Percentiles rank a stretch among this genome's conserved stretches.
phyloP scores from a whole-genome alignment of 495 filamentous ascomycete species.

The Penicillium coprophilum region DNA sequence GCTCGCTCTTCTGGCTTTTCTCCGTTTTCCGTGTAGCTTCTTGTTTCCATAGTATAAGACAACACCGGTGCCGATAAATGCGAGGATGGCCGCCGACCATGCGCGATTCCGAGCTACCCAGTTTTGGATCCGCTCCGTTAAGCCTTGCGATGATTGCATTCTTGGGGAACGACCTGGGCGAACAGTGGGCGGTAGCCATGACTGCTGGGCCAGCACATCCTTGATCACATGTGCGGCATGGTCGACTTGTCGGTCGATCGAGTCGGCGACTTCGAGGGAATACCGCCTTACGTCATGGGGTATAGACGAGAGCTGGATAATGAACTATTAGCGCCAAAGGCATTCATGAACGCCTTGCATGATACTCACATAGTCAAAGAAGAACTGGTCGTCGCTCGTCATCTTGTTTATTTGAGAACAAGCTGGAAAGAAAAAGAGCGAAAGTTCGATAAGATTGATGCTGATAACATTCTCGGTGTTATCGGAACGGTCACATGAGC shows the following conservation, averaged over 20 bases:
- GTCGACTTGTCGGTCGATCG: conserved; percentile 75
- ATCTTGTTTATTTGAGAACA: conserved; percentile 33
- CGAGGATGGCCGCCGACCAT: conserved; percentile 63
- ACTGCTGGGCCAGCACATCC: conserved; percentile 58
- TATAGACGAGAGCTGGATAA: conserved; percentile 65
- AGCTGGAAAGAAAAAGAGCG: conserved; percentile 8
- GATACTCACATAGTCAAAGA: conserved; percentile 48
- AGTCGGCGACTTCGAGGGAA: conserved; percentile 66
- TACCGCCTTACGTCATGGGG: conserved; percentile 68
- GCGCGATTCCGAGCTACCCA: conserved; percentile 73
- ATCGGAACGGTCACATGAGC: conserved; percentile 24
- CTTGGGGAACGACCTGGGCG: conserved; percentile 54
- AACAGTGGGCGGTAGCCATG: conserved; percentile 69
- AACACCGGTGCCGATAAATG: conserved; percentile 66
- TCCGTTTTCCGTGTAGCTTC: conserved; percentile 59
- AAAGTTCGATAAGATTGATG: conserved; percentile 23
- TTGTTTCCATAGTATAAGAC: conserved; percentile 64
- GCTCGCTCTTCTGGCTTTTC: conserved; percentile 70
- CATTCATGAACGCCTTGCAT: neutral
- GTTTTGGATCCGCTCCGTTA: conserved; percentile 45
- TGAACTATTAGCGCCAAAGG: conserved; percentile 13
- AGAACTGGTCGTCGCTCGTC: conserved; percentile 54
- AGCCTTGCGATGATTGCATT: conserved; percentile 35
- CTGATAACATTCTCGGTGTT: conserved; percentile 17
- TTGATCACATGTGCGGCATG: conserved; percentile 60